Base-by-base conservation (phyloP, 495 filamentous ascomycete genomes). In the Hypoxylon fragiforme region DNA sequence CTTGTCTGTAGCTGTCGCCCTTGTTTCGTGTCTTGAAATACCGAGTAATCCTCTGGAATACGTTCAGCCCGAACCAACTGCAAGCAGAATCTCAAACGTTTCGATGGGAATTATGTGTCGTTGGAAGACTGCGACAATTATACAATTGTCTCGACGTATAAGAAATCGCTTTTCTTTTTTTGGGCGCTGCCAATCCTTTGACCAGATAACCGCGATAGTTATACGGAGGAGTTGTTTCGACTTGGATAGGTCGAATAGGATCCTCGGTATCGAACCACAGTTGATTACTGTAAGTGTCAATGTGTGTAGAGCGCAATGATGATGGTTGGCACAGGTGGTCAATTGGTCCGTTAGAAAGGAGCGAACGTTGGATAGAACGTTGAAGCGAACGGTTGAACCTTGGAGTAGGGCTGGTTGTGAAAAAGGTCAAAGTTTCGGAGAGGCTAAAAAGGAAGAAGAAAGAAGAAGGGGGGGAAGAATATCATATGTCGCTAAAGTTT, bases 21-120 rank as follows among this genome's bases (percentile, higher is more conserved):
- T 53, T 51, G 43, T 53, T 62, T 56, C 52, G 58, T 56, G 47
- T 62, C 58, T 62, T 53, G 52, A 57, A 62, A 57, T 62, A n/a
- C n/a, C n/a, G n/a, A n/a, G n/a, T n/a, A 62, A 62, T 53, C 32
- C 43, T 44, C 26, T 28, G 40, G 19, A 30, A 15, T 7, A 48
- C 38, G 30, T 21, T 34, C 28, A 28, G 48, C 11, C 47, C 37
- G 58, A 43, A 15, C 31, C 58, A 47, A 26, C 26, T 43, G 12
- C 22, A 22, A 39, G 19, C 47, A 7, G 32, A 18, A 22, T 18
- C 21, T 44, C 26, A 21, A 42, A 24, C 26, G 41, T 21, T 30
- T 50, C 5, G 37, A 55, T 18, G 47, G 18, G 20, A 11, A 22
- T 38, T 19, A 13, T 34, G 36, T 51, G 26, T n/a, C n/a, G 45